Base-by-base conservation (phyloP, 2,329 filamentous ascomycete species). In the Pseudocercospora vitis region DNA sequence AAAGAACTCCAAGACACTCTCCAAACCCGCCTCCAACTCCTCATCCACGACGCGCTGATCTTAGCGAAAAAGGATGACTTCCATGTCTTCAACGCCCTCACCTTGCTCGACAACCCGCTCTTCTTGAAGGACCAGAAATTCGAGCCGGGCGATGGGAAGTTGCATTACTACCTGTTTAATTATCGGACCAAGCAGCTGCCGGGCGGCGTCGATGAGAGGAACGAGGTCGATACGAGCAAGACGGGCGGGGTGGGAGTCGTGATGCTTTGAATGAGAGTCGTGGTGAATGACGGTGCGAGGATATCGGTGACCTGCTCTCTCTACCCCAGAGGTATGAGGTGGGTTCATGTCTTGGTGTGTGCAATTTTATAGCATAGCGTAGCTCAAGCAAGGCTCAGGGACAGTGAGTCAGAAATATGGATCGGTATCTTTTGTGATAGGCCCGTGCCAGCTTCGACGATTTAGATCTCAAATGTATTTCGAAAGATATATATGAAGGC, bases 141-240 rank as follows among this genome's bases (percentile, higher is more conserved):
- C 66, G 94, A 92, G 39, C 86, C 88, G 4, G 94, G 94, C 26
- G 94, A 99, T 70, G 94, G 94, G 42, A 90, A 94, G 71, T 78
- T 99, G 64, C 91, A 99, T 73, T 99, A 91, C 75, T 99, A 99
- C 73, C 78, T 99, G 26, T 99, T 95, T 81, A 99, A 99, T 75
- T 99, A 96, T 78, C 85, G 90, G 53, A 89, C 90, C 9, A 85
- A 88, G 56, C 84, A 86, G n/a, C 87, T 99, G 65, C 77, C 83
- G 0, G 91, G 94, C 45, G 94, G 94, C 18, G 85, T 97, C 37
- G 85, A 96, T 70, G 80, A 81, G 65, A 83, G 81, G 67, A 95
- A 95, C 69, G 76, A 84, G 64, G 78, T 92, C 32, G 91, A 96
- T 68, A 82, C 86, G 63, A 84, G 85, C 53, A 81, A 82, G 58